A percentile compares a stretch with the other conserved stretches of the same genome.
Evolutionary conservation across 768 basidiomycete species (phyloP).

Genomic region (Lactarius deliciosus): DNA sequence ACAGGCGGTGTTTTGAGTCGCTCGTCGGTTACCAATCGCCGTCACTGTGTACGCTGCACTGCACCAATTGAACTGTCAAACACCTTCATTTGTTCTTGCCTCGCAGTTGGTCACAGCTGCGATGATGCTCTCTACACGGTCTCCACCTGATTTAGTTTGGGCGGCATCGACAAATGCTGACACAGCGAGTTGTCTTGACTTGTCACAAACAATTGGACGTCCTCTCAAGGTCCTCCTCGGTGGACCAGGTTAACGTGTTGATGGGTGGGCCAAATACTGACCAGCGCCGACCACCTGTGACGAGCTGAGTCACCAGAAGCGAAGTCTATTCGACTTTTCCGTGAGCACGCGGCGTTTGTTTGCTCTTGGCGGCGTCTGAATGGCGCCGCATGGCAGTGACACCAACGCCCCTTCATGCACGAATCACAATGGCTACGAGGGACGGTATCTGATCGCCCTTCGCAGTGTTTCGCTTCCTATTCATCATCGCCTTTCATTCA

Average conservation of each 20-base stretch:
- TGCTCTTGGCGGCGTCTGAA: neutral
- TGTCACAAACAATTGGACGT: neutral
- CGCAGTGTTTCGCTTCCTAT: neutral
- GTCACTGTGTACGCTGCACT: neutral
- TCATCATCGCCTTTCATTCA: neutral
- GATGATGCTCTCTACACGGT: neutral
- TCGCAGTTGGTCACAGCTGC: too few relatives aligned
- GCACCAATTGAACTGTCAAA: neutral
- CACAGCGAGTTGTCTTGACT: neutral
- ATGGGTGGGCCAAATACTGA: neutral
- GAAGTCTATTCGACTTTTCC: too few relatives aligned
- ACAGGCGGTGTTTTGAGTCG: too few relatives aligned
- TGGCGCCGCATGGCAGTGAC: neutral
- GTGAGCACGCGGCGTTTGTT: too few relatives aligned
- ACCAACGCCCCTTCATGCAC: neutral
- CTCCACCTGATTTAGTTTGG: neutral
- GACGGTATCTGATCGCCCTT: neutral
- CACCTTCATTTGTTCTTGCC: too few relatives aligned
- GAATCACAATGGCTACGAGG: neutral
- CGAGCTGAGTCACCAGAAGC: neutral
- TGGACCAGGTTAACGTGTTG: neutral
- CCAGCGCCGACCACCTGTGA: too few relatives aligned
- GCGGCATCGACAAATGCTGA: neutral
- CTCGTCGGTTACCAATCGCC: too few relatives aligned
- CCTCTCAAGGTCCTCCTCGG: neutral